These are phyloP conservation scores for Pleoardoris graminearum DNA, from an alignment of 2,329 filamentous ascomycete species.

Conservation along the genomic window DNA sequence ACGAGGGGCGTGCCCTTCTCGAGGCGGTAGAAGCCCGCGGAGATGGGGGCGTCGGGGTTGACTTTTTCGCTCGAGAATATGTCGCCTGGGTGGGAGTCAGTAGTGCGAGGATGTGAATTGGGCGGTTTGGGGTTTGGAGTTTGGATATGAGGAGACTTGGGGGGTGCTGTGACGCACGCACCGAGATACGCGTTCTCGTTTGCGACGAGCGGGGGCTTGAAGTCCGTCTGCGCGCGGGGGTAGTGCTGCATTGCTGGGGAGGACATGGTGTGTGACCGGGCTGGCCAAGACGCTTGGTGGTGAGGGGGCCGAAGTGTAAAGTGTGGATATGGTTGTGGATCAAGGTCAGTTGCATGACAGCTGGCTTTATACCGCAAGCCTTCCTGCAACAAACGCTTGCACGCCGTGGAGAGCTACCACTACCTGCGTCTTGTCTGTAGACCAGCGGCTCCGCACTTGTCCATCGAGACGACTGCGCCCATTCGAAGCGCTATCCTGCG, in stretches of 20 bases:
- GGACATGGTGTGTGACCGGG: conserved; percentile 31
- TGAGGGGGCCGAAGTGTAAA: too few species aligned
- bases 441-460: background rate
- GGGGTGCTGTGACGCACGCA: background rate
- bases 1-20: conserved; percentile 69
- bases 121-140: background rate
- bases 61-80: conserved; percentile 52
- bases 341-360: too few species aligned
- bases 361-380: background rate
- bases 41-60: conserved; percentile 63
- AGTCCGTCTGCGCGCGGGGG: conserved; percentile 61
- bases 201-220: conserved; percentile 67
- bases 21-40: conserved; percentile 67
- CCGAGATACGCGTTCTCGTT: conserved; percentile 71
- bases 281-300: too few species aligned
- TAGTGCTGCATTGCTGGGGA: conserved; percentile 55
- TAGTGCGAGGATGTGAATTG: background rate
- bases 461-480: background rate
- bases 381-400: background rate
- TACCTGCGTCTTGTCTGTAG: background rate
- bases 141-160: background rate
- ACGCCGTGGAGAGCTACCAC: background rate
- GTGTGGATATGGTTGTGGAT: background rate
- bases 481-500: background rate
- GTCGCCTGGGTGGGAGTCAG: background rate